phyloP scores from a whole-genome alignment of 768 basidiomycete species.

The Pulveroboletus sp. region DNA sequence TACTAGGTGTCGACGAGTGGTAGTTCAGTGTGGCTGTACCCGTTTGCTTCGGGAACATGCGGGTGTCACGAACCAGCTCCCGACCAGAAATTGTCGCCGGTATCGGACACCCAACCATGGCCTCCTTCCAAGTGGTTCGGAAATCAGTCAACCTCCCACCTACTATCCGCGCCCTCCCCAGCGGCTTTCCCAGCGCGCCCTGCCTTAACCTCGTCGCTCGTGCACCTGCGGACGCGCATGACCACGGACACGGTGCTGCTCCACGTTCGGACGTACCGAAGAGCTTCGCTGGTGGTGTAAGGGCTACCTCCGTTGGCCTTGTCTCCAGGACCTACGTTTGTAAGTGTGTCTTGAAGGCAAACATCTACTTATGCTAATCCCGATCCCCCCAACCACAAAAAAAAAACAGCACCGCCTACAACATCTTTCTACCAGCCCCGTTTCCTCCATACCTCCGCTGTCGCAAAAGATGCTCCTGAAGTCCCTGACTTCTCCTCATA shows the following conservation, averaged over 20 bases:
- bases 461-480: constrained; percentile 63
- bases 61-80: constrained; percentile 7
- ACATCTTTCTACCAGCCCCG: constrained; percentile 59
- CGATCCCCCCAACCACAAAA: neutral
- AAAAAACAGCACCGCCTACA: constrained; percentile 42
- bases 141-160: constrained; percentile 79
- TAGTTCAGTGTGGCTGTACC: constrained; percentile 25
- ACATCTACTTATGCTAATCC: constrained; percentile 14
- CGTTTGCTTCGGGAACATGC: constrained; percentile 39
- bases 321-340: constrained; percentile 62
- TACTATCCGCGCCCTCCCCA: constrained; percentile 72
- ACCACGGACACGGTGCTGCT: constrained; percentile 49
- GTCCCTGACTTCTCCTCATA: constrained; percentile 90
- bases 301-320: constrained; percentile 47
- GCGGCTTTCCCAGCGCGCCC: constrained; percentile 74
- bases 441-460: constrained; percentile 72
- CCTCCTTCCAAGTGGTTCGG: constrained; percentile 69
- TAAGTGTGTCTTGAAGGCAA: constrained; percentile 35
- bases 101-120: constrained; percentile 38
- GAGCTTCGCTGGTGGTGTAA: constrained; percentile 54
- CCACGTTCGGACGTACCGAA: constrained; percentile 61
- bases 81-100: neutral
- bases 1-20: constrained; percentile 13
- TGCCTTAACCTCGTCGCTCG: constrained; percentile 69
- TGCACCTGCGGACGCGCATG: constrained; percentile 55